Base-by-base conservation (phyloP, 176 grass and related monocot genomes). In the Oryza meyeriana region DNA sequence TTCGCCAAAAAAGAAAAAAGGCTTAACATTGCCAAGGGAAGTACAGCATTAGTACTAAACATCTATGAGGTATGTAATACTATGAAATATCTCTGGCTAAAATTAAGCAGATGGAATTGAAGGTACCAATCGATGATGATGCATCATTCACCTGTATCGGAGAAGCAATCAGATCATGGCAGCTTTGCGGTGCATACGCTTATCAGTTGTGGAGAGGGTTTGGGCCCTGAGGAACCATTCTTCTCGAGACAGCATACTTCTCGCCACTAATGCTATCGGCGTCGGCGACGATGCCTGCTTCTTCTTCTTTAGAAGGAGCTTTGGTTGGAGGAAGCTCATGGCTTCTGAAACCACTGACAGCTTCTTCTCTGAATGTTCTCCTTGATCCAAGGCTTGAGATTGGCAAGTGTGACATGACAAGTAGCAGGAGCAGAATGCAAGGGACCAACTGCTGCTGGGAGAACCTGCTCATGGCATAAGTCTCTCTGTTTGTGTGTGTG, bases 171-270 rank as follows among this genome's bases (percentile, higher is more conserved):
- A n/a, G 42, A 11, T 12, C 63, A 32, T 61, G 29, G 40, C 4
- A 39, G 8, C 36, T 18, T 4, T 47, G 44, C 44, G 17, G 44
- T 0, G 44, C 44, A 16, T 17, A n/a, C 27, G 32, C 26, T 16
- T 13, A 71, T 82, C 87, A 90, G 79, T 92, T 94, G 78, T 94
- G 92, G 40, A 94, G 92, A 66, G 92, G 92, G 66, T 94, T 94
- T 61, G 92, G 92, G 22, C 92, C 92, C 76, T 83, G 89, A 76
- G 89, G 92, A 44, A 94, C 89, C 52, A 10, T 33, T 89, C 92
- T 89, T 70, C 67, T 55, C 27, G 92, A 94, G 22, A 92, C 84
- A 25, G 80, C 35, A 11, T 80, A 89, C 68, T 76, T 86, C 25
- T n/a, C 34, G 11, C 74, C 83, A 30, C 25, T 29, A 31, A 67